Evolutionary conservation across 306 rosid genomes (phyloP), one percentile per base, ranked within the genome.

Genomic region (Dalbergia cultrata): DNA sequence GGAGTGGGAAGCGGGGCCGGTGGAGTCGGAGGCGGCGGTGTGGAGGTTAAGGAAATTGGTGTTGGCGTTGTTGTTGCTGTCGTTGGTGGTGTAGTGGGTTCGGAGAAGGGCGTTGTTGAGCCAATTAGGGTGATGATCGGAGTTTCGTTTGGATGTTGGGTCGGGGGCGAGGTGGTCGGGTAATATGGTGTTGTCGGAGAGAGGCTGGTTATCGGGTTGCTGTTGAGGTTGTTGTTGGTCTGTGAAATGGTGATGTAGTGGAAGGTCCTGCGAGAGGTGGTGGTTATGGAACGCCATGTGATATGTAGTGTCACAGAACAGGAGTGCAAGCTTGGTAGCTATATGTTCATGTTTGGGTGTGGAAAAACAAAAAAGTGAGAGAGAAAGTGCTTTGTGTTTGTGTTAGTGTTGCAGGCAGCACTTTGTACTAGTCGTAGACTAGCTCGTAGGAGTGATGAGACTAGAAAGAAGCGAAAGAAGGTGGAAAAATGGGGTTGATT

Each of bases 91-190:
- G 89, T 70, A 88, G 78, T 89, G 93, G 59, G 88, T 75, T 13
- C 94, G 99, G 5, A 95, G 93, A 12, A 95, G 98, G 9, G 99
- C 99, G 98, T 64, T 89, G 90, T 93, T 93, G 77, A 95, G 99
- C 99, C 99, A 95, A 81, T 88, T 95, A 26, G 99, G 99, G 81
- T 78, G 80, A 79, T 86, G 90, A 43, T 87, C 86, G 72, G 89
- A 76, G 67, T 13, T 19, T 67, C 90, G 47, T 81, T 89, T 84
- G 69, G 92, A 53, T 53, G 43, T 66, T 43, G 90, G 90, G 90
- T 84, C 87, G 7, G 89, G 71, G 12, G 50, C 17, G 13, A 85
- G 66, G 11, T 84, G 89, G 77, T 85, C 86, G 6, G 87, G 78
- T 35, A 84, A 41, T 67, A 86, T 72, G 57, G 70, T 60, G 80